Conservation (phyloP, 192 early-diverging fungal species). For the Gaertneriomyces semiglobifer region DNA sequence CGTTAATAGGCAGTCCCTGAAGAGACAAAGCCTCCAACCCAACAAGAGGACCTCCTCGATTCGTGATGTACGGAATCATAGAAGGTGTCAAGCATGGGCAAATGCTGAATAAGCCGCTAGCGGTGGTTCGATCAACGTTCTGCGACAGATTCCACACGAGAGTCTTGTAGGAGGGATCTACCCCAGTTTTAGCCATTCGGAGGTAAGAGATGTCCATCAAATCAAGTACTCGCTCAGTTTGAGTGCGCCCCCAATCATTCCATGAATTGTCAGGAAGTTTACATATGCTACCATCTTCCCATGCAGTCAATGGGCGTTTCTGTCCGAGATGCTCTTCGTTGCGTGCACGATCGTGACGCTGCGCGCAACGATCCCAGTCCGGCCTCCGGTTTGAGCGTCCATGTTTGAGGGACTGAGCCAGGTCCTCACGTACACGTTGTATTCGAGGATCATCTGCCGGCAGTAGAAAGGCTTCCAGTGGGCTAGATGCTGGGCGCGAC, state of each 20-base stretch:
- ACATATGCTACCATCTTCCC: slow-evolving; percentile 42
- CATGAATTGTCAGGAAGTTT: slow-evolving; percentile 32
- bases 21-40: slow-evolving; percentile 42
- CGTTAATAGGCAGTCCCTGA: slow-evolving; percentile 43
- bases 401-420: slow-evolving; percentile 16
- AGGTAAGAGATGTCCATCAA: slow-evolving; percentile 45
- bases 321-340: slow-evolving; percentile 37
- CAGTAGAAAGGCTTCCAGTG: slow-evolving; percentile 46
- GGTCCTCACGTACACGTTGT: slow-evolving; percentile 28
- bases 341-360: slow-evolving; percentile 36
- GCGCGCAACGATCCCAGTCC: slow-evolving; percentile 45
- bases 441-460: slow-evolving; percentile 44
- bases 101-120: slow-evolving; percentile 26
- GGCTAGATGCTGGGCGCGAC: slow-evolving; percentile 27
- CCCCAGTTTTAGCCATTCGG: slow-evolving; percentile 25
- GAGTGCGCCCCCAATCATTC: slow-evolving; percentile 40
- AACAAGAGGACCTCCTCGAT: slow-evolving; percentile 43
- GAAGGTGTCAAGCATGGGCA: slow-evolving; percentile 44
- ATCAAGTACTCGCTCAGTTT: slow-evolving; percentile 46
- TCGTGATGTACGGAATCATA: slow-evolving; percentile 45
- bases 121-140: slow-evolving; percentile 43
- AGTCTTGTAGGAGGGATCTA: slow-evolving; percentile 45
- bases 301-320: slow-evolving; percentile 40
- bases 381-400: slow-evolving; percentile 12
- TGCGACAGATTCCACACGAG: slow-evolving; percentile 47